Evolutionary conservation across 2,329 filamentous ascomycete species (phyloP), one percentile per base, ranked within the genome.

Genomic region (Phialophora expanda): DNA sequence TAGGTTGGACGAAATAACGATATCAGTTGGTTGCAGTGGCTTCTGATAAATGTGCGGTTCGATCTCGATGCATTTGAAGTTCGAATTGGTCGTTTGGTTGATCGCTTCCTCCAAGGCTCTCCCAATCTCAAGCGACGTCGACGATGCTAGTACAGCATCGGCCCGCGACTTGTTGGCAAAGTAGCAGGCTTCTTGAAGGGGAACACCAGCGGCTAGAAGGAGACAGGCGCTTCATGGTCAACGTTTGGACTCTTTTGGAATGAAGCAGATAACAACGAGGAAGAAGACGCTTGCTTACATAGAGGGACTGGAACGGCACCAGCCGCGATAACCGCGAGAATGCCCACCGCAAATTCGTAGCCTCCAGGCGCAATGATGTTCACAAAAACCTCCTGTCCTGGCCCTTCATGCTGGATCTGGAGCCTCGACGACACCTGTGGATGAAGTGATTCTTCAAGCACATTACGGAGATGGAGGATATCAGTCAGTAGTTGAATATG

Each of bases 301-400:
- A 83, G 77, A 3, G 81, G 82, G 7, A 84, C 82, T 1, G 78
- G 78, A 14, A 80, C 81, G 3, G 79, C 82, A 20, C 81, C 81
- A 1, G 82, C 66, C 8, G 82, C 81, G 38, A 82, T 73, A n/a
- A 82, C 75, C 4, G 81, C 78, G 30, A 83, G 74, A 67, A 82
- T 80, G 4, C 78, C 81, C n/a, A 83, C 79, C 3, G 79, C 76
- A 69, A 79, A 84, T 62, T 83, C 81, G 69, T 83, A 83, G 4
- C 81, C 78, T 6, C 80, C 80, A 2, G 79, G 75, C 11, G 80
- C 81, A 34, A 84, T 73, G 4, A 83, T 74, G 28, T 78, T 79
- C 55, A 83, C 77, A 68, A 70, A 73, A 30, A 69, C 66, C 30
- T 65, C 62, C 26, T 72, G 66, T 56, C 69, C 67, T 30, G 28